phyloP scores from a whole-genome alignment of 2,329 filamentous ascomycete genomes.

The Pyricularia sp. region DNA sequence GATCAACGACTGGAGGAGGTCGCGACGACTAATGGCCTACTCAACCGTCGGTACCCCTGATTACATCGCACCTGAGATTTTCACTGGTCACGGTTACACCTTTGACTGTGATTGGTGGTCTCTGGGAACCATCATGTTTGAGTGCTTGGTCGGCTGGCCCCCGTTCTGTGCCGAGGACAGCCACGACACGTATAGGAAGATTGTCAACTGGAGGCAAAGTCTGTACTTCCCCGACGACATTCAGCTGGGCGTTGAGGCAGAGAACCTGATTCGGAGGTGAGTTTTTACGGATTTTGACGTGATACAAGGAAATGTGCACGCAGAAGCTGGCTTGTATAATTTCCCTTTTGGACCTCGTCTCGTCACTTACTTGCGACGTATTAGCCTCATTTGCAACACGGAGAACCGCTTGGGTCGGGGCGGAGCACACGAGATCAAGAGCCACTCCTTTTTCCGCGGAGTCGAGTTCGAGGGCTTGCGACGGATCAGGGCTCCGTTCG shows the following conservation, averaged over 20 bases:
- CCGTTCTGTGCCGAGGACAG: conserved; percentile 98
- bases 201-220: conserved; percentile 95
- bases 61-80: conserved; percentile 98
- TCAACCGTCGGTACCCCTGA: conserved; percentile 97
- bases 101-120: conserved; percentile 99
- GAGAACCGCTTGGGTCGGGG: conserved; percentile 83
- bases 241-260: conserved; percentile 76
- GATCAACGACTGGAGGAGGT: conserved; percentile 98
- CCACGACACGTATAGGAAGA: conserved; percentile 97
- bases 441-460: conserved; percentile 90
- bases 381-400: conserved; percentile 84
- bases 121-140: conserved; percentile 98
- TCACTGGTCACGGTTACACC: conserved; percentile 91
- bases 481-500: conserved; percentile 89
- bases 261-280: conserved; percentile 86
- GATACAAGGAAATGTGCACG: too few relatives aligned
- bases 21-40: conserved; percentile 90
- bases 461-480: conserved; percentile 92
- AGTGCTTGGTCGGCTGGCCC: conserved; percentile 96
- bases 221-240: conserved; percentile 96
- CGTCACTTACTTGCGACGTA: not conserved
- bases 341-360: not conserved
- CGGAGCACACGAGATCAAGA: conserved; percentile 86
- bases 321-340: too few relatives aligned
- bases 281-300: conserved; percentile 17